Conservation (phyloP, 345 rosid genomes). For the Salix exigua region DNA sequence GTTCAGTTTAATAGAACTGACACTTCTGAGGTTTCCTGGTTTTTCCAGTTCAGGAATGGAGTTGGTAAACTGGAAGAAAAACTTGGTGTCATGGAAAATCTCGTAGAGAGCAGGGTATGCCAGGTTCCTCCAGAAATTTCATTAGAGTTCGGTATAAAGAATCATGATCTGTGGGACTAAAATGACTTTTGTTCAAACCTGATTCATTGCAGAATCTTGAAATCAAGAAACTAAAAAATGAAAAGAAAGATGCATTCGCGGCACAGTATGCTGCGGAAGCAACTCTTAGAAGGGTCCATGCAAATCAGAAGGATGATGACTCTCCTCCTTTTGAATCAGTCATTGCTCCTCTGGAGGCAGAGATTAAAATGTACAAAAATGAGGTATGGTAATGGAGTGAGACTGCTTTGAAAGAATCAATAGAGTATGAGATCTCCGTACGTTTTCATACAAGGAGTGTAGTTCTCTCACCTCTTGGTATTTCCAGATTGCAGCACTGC, state of each 20-base stretch:
- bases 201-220: conserved; percentile 58
- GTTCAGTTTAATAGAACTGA: neutral
- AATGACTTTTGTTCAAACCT: conserved; percentile 8
- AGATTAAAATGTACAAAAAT: conserved; percentile 67
- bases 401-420: neutral
- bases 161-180: neutral
- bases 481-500: conserved; percentile 54
- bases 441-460: neutral
- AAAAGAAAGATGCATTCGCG: conserved; percentile 77
- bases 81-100: conserved; percentile 45
- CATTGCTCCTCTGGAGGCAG: conserved; percentile 84
- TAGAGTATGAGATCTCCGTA: neutral
- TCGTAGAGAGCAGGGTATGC: conserved; percentile 62
- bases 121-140: neutral
- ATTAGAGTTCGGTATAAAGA: neutral
- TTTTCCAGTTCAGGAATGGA: conserved; percentile 50
- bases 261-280: conserved; percentile 93
- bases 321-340: conserved; percentile 56
- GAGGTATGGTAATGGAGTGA: conserved; percentile 38
- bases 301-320: conserved; percentile 63
- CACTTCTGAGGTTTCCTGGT: neutral
- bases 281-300: conserved; percentile 69
- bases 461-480: neutral
- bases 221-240: conserved; percentile 54
- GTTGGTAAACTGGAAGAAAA: conserved; percentile 51